Evolutionary conservation across 768 basidiomycete species (phyloP), one percentile per base, ranked within the genome.

Genomic region (Auriscalpium vulgare): DNA sequence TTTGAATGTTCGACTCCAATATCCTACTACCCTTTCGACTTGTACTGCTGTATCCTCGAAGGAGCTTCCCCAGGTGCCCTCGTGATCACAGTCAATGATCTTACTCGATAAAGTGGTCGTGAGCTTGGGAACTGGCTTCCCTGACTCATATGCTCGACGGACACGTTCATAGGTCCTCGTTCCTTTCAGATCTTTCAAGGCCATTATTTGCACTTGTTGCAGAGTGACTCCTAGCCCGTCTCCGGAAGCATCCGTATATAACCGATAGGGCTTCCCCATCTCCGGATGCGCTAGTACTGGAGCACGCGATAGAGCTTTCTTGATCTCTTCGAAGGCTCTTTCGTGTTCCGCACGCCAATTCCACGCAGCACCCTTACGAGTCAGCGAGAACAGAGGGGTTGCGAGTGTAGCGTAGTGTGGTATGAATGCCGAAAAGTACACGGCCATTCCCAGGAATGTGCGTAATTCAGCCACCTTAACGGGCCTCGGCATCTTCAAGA

Each of bases 221-320:
- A 67, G 38, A 6, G 53, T 50, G 13, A 56, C 57, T 10, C 57
- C 68, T 5, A 68, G 49, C 4, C 57, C 67, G 10, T 59, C 51
- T 48, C 65, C 65, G 47, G 60, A 65, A 3, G 67, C 67, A 50
- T 68, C 67, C 2, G 65, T 60, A 50, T 68, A 68, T 0, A 68
- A 43, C 21, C 62, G 37, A 47, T 65, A 68, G 1, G 59, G 62
- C 14, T 35, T 17, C 4, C 60, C 60, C 21, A 53, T 57, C 13
- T 56, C 54, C 3, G 66, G 47, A 44, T 63, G 59, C 13, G 60
- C 64, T 40, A 54, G 17, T 9, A 68, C 57, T 1, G 65, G 67
- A 10, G 67, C 58, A 19, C 53, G 43, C 8, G 37, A 34, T 9
- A 68, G 58, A 8, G 59, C 62, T 43, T 51, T 21, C 44, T 68